Evolutionary conservation across 192 early-diverging fungal genomes (phyloP).

Genomic region (Coemansia brasiliensis): DNA sequence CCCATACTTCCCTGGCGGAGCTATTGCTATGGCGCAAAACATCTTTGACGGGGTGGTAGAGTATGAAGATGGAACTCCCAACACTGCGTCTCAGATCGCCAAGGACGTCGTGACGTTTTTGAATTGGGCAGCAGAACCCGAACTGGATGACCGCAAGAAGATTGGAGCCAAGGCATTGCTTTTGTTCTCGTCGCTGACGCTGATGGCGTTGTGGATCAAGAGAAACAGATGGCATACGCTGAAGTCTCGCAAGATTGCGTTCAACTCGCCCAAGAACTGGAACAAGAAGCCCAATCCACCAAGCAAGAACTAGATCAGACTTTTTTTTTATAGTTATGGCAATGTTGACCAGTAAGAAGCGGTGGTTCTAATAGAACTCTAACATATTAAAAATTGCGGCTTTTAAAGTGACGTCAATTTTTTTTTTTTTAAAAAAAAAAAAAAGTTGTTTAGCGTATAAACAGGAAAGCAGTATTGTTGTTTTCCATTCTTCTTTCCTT

Average conservation of each 20-base stretch:
- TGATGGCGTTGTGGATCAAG: constrained; percentile 86
- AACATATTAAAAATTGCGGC: too few species aligned
- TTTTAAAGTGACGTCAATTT: too few species aligned
- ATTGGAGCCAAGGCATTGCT: constrained; percentile 88
- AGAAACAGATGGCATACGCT: constrained; percentile 87
- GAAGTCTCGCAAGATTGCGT: constrained; percentile 94
- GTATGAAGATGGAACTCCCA: constrained; percentile 95
- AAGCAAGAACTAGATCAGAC: constrained; percentile 27
- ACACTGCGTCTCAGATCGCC: constrained; percentile 92
- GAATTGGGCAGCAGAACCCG: constrained; percentile 94
- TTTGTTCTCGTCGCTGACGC: constrained; percentile 68
- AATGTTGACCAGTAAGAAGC: neutral
- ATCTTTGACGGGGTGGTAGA: constrained; percentile 94
- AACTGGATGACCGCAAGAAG: constrained; percentile 95
- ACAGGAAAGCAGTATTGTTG: neutral
- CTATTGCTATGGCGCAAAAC: constrained; percentile 93
- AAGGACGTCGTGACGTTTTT: constrained; percentile 96
- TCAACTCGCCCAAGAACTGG: constrained; percentile 58
- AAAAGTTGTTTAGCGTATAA: neutral
- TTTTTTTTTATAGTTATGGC: constrained; percentile 3
- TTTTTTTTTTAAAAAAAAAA: too few species aligned
- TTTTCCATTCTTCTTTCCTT: neutral
- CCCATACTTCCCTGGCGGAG: constrained; percentile 98
- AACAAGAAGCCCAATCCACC: constrained; percentile 17
- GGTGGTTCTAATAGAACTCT: too few species aligned